A percentile compares a stretch with the other conserved stretches of the same genome.
These are phyloP conservation scores for Didymella sp. DNA, from an alignment of 2,329 filamentous ascomycete genomes.

Conservation along the genomic window DNA sequence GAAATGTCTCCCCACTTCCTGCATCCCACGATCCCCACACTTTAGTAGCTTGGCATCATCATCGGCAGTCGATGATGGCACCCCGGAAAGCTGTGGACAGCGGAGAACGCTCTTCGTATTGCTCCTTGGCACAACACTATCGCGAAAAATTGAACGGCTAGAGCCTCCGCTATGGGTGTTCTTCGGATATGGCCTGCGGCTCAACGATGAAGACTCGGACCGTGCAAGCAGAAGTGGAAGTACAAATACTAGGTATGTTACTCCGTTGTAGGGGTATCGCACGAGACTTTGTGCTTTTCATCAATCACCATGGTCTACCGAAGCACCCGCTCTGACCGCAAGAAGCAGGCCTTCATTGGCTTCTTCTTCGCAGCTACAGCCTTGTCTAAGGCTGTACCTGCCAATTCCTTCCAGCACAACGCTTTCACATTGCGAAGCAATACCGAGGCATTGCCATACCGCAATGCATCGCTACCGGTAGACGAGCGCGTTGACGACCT, in stretches of 20 bases:
- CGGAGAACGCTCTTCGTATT: neutral
- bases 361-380: constrained; percentile 16
- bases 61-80: constrained; percentile 9
- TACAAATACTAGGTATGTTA: constrained; percentile 9
- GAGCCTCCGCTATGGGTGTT: constrained; percentile 1
- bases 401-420: constrained; percentile 6
- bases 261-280: neutral
- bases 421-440: constrained; percentile 11
- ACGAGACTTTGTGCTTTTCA: neutral
- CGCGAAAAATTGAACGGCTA: constrained; percentile 2
- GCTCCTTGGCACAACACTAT: constrained; percentile 4
- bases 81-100: neutral
- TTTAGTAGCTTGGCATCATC: constrained; percentile 18
- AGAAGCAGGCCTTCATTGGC: constrained; percentile 16
- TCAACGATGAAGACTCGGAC: neutral
- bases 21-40: constrained; percentile 14
- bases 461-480: constrained; percentile 50
- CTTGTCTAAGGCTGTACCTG: constrained; percentile 11
- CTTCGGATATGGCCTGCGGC: constrained; percentile 11
- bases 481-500: constrained; percentile 59
- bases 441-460: constrained; percentile 38
- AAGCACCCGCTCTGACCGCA: constrained; percentile 10
- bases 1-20: constrained; percentile 7
- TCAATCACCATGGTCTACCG: constrained; percentile 7
- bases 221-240: neutral